Evolutionary conservation across 176 grass and related monocot genomes (phyloP).

Genomic region (Rhynchospora tenuis): DNA sequence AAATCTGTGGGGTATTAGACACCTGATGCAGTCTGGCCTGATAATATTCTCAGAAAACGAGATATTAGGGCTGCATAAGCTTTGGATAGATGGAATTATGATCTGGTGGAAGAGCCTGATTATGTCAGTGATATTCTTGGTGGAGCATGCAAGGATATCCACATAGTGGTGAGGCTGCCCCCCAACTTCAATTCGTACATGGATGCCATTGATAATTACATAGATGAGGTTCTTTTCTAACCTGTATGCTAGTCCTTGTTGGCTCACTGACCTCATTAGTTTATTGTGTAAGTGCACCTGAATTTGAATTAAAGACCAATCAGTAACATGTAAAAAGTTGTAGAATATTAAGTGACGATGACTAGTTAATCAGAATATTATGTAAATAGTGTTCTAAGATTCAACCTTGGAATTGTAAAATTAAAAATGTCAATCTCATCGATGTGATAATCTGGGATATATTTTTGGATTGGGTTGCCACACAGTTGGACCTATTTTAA

Average conservation of each 20-base stretch:
- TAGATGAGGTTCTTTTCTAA: conserved; percentile 79
- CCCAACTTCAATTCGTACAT: conserved; percentile 59
- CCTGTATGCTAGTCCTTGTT: conserved; percentile 47
- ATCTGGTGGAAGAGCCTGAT: conserved; percentile 62
- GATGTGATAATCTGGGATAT: background rate
- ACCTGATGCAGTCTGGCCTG: conserved; percentile 56
- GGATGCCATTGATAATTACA: conserved; percentile 57
- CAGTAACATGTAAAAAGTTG: background rate
- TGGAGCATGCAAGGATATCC: conserved; percentile 78
- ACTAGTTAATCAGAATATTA: background rate
- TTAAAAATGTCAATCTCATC: background rate
- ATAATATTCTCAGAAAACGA: conserved; percentile 69
- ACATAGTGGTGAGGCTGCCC: conserved; percentile 46
- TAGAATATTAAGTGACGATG: background rate
- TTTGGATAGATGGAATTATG: conserved; percentile 63
- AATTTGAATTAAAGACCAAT: conserved; percentile 12
- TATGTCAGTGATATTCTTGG: conserved; percentile 75
- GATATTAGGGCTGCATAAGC: conserved; percentile 44
- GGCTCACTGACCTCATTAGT: conserved; percentile 32
- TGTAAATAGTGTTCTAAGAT: background rate
- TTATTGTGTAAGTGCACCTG: conserved; percentile 89
- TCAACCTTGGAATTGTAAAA: background rate
- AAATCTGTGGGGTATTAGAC: conserved; percentile 59
- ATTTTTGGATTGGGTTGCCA: background rate
- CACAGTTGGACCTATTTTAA: background rate